Evolutionary conservation across 2,329 filamentous ascomycete genomes (phyloP), one percentile per base, ranked within the genome.

Genomic region (Penicillium thymicola): DNA sequence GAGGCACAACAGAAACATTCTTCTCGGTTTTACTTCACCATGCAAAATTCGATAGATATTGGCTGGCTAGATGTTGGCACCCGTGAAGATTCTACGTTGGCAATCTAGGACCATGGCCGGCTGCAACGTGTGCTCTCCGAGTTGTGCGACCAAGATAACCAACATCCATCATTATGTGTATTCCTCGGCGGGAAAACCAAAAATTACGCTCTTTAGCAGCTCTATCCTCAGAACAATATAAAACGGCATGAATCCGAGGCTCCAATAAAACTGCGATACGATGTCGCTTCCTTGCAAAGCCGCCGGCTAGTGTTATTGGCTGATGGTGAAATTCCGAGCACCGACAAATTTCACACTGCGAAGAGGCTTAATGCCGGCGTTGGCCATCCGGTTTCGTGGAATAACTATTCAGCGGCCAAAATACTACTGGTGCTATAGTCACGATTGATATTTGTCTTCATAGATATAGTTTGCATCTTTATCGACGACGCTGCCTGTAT

Each of bases 401-500:
- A 56, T 7, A 13, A 27, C 42, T 21, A 48, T 13, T 55, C 32
- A 8, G 45, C 54, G 10, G 36, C 21, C 0, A 55, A 25, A 25
- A 42, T 59, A 2, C 34, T 61, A 3, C 13, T 40, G 4, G 38
- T 54, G 1, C 28, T 63, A 0, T 64, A 42, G 57, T 55, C 49
- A 13, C 44, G 44, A 10, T 49, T 68, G 8, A 44, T 68, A 13
- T 67, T 68, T 54, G n/a, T 62, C 25, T 67, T 68, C 23, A 56
- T 48, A 2, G 62, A 68, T 58, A 27, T 66, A 4, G 42, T 68
- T 59, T 68, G 45, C 30, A 62, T 68, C 23, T 67, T 65, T 34
- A 38, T 63, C 5, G 51, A 63, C 27, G 48, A 67, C 28, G 14
- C 53, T 48, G 10, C 37, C 9, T 46, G 11, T 14, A 32, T 62